Evolutionary conservation across 306 rosid species (phyloP), one percentile per base, ranked within the genome.

Genomic region (Sesbania bispinosa): DNA sequence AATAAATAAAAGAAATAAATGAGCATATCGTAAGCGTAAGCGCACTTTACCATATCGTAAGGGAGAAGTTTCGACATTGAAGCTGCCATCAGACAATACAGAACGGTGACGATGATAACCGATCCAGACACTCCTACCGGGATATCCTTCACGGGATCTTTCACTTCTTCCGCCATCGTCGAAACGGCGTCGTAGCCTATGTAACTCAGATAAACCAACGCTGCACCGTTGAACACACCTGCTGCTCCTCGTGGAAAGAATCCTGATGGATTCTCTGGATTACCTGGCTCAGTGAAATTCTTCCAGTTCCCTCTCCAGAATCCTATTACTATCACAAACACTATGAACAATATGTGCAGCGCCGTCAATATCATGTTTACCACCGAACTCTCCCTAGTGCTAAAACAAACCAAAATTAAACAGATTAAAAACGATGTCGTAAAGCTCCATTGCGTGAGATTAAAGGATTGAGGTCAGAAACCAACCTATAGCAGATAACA

Each of bases 181-280:
- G 97, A 93, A 23, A 93, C 97, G 70, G 98, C 98, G 53, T 93
- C 98, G 85, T 93, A 93, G 0, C 98, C 97, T 6, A 93, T 93
- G 64, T 90, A 93, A 69, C 98, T 93, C 0, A 93, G 46, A 45
- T 90, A 93, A 4, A 93, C 98, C 54, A 74, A 78, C 6, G 96
- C 86, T 0, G 98, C 98, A 6, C 98, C 98, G 0, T 80, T 77
- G 33, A 93, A 85, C 7, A 93, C 90, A 1, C 98, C 96, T 0
- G 90, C 30, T 10, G 80, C 85, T 1, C 98, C 98, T 74, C 69
- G 24, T 0, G 97, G 90, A 1, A 86, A 84, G 70, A 93, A 93
- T 2, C 98, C 98, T 0, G 92, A 69, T 0, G 85, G 87, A 38
- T 84, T 16, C 0, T 69, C 76, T 55, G 90, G 87, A 67, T 87